phyloP scores from a whole-genome alignment of 768 basidiomycete species.

The Peribolospora kevripleyi region DNA sequence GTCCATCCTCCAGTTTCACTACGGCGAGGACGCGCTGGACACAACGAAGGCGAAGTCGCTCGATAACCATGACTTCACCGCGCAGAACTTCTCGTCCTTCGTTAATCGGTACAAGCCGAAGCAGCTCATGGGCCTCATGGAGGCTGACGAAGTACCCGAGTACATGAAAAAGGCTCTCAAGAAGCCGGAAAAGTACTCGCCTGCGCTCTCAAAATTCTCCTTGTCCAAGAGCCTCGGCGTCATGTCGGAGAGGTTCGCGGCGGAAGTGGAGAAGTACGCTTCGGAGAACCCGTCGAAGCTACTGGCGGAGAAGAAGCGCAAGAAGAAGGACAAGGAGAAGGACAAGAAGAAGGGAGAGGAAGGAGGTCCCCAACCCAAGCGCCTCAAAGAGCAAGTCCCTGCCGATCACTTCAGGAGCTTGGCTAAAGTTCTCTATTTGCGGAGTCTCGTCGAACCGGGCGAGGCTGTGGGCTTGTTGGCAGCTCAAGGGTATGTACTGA shows the following conservation, averaged over 20 bases:
- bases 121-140: slow-evolving; percentile 30
- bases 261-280: slow-evolving; percentile 51
- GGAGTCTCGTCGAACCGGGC: slow-evolving; percentile 81
- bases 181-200: slow-evolving; percentile 30
- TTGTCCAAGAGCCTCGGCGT: slow-evolving; percentile 63
- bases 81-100: slow-evolving; percentile 57
- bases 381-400: slow-evolving; percentile 18
- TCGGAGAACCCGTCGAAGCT: slow-evolving; percentile 41
- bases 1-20: slow-evolving; percentile 82
- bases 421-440: slow-evolving; percentile 81
- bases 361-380: slow-evolving; percentile 5
- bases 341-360: background rate
- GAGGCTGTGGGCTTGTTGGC: slow-evolving; percentile 95
- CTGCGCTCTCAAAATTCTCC: slow-evolving; percentile 46
- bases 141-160: slow-evolving; percentile 38
- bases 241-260: slow-evolving; percentile 77
- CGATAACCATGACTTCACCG: slow-evolving; percentile 34
- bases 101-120: slow-evolving; percentile 36
- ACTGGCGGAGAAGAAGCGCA: slow-evolving; percentile 18
- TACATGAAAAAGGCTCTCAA: slow-evolving; percentile 85
- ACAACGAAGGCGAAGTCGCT: slow-evolving; percentile 49
- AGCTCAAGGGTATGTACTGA: slow-evolving; percentile 59
- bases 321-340: no score
- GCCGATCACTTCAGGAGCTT: slow-evolving; percentile 39
- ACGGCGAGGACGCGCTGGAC: slow-evolving; percentile 88